These are phyloP conservation scores for Cladorrhinum sp. DNA, from an alignment of 2,329 filamentous ascomycete genomes.

Conservation along the genomic window DNA sequence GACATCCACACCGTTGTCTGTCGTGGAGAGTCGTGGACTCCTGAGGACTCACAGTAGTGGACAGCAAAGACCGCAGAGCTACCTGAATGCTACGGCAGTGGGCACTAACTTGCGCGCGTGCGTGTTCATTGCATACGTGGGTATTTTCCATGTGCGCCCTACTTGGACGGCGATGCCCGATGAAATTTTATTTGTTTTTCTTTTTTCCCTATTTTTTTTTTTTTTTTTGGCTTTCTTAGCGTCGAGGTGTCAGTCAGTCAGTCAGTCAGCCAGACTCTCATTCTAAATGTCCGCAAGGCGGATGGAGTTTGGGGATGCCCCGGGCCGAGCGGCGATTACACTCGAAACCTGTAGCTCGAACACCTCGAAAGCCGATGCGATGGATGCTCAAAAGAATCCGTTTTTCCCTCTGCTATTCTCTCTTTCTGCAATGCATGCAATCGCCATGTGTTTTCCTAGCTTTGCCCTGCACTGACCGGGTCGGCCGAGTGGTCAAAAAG, in stretches of 20 bases:
- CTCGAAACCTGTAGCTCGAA: too few relatives aligned
- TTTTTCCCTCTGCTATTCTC: background rate
- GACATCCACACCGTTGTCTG: background rate
- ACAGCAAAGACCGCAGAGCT: slow-evolving; percentile 13
- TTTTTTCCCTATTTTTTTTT: background rate
- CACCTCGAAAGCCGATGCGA: too few relatives aligned
- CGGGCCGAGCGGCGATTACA: background rate
- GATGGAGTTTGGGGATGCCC: background rate
- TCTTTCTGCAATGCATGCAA: background rate
- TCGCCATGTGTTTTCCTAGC: background rate
- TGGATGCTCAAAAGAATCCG: background rate
- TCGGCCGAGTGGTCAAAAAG: background rate
- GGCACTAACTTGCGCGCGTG: background rate
- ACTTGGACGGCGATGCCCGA: background rate
- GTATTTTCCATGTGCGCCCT: background rate
- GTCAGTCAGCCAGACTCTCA: too few relatives aligned
- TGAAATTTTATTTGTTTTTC: background rate
- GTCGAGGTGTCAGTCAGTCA: background rate
- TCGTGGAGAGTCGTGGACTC: background rate
- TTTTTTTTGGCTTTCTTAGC: background rate
- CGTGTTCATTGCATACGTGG: background rate
- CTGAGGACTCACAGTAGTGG: background rate
- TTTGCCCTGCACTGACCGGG: background rate
- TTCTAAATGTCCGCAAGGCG: background rate
- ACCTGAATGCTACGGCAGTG: slow-evolving; percentile 12